Conservation (phyloP, 495 filamentous ascomycete genomes). For the Staphylotrichum longicolle region DNA sequence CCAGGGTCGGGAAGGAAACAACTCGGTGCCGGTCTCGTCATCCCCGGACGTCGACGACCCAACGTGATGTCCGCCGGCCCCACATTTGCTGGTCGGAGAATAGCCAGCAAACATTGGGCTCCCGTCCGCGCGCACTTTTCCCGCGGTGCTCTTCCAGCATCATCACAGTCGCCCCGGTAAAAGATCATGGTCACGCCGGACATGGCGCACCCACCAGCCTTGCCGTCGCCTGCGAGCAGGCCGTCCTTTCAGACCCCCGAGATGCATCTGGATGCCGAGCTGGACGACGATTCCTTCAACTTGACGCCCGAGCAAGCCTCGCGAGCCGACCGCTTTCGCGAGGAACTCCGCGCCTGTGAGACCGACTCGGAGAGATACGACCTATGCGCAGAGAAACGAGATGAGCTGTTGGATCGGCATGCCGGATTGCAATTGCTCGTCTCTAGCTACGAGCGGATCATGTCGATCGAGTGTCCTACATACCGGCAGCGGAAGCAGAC, state of each 20-base stretch:
- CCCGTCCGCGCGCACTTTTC: too few relatives aligned
- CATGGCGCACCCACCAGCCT: too few relatives aligned
- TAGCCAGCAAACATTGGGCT: too few relatives aligned
- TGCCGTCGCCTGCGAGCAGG: background rate
- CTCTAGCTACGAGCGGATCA: background rate
- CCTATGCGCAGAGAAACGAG: background rate
- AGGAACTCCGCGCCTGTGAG: background rate
- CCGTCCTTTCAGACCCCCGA: background rate
- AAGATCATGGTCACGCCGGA: too few relatives aligned
- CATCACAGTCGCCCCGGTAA: too few relatives aligned
- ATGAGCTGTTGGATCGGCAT: conserved; percentile 5
- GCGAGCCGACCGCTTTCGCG: conserved; percentile 1
- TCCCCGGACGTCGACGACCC: too few relatives aligned
- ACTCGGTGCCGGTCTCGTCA: too few relatives aligned
- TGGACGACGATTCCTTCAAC: background rate
- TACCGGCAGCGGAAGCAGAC: background rate
- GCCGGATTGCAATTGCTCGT: background rate
- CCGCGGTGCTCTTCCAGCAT: too few relatives aligned
- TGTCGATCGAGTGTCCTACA: conserved; percentile 1
- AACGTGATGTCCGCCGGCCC: too few relatives aligned
- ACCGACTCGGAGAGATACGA: conserved; percentile 1
- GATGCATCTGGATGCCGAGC: background rate
- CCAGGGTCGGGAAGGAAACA: too few relatives aligned
- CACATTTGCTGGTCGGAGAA: too few relatives aligned
- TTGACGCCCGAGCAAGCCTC: conserved; percentile 5